phyloP scores from a whole-genome alignment of 2,329 filamentous ascomycete species.

The Penicillium rolfsii region DNA sequence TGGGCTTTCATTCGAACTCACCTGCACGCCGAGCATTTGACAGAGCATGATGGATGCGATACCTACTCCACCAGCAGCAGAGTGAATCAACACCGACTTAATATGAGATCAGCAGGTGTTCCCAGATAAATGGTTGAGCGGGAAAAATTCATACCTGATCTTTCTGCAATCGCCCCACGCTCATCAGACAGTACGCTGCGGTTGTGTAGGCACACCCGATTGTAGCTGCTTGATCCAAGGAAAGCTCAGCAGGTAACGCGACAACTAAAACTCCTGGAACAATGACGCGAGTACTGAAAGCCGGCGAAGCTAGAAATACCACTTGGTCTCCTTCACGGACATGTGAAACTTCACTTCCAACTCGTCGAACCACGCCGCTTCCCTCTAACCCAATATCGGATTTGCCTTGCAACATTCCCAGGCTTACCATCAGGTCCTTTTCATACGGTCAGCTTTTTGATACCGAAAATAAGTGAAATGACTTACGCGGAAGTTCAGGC shows the following conservation, averaged over 20 bases:
- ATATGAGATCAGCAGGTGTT: not conserved
- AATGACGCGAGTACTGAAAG: conserved; percentile 13
- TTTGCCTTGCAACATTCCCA: conserved; percentile 35
- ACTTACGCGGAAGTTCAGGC: conserved; percentile 21
- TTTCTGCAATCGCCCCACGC: conserved; percentile 27
- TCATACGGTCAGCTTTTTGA: not conserved
- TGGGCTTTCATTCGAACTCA: not conserved
- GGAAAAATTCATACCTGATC: conserved; percentile 21
- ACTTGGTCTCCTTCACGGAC: conserved; percentile 39
- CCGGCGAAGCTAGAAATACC: conserved; percentile 16
- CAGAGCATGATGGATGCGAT: conserved; percentile 28
- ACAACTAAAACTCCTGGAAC: conserved; percentile 9
- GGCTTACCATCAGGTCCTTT: conserved; percentile 30
- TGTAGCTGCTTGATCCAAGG: conserved; percentile 25
- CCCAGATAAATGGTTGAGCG: not conserved
- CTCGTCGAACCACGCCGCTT: conserved; percentile 34
- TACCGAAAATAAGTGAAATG: not conserved
- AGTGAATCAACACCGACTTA: conserved; percentile 31
- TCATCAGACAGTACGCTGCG: conserved; percentile 25
- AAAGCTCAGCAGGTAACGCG: conserved; percentile 15
- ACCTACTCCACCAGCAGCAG: conserved; percentile 29
- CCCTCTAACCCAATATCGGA: conserved; percentile 37
- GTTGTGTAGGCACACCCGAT: conserved; percentile 21
- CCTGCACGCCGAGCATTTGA: conserved; percentile 22
- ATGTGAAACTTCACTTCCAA: conserved; percentile 32